Base-by-base conservation (phyloP, 164 flowering plant species). In the Akebia trifoliata region DNA sequence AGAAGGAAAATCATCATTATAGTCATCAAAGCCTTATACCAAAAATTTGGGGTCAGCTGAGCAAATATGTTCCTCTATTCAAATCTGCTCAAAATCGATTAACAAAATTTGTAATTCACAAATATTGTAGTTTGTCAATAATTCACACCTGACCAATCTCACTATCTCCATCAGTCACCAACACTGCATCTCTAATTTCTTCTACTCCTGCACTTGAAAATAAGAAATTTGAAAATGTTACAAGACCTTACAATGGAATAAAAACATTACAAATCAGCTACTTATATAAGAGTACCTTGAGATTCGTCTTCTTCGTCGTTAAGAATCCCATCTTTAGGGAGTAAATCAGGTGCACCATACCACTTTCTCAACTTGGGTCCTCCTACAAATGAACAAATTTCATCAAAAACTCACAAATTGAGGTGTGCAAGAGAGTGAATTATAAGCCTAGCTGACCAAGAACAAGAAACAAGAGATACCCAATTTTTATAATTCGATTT, bases 331-430 rank as follows among this genome's bases (percentile, higher is more conserved):
- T 90, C 93, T 68, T 79, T 81, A 3, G 89, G 74, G 6, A 76
- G 74, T 35, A 76, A 67, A 55, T 93, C 95, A 56, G 95, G 85
- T 34, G 97, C 96, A 10, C 97, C 96, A 62, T 93, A 93, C 99
- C 99, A 93, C 77, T 82, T 90, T 69, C 99, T 80, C 32, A 93
- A 68, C 78, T 93, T 93, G 22, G 97, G 97, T 29, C 99, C 99
- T 10, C 99, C 97, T 93, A 36, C 53, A 73, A 34, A 31, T 24
- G 4, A 22, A 17, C 34, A 1, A 49, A 29, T 45, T 14, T 30
- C 15, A 4, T 26, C 2, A 11, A 26, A 40, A 42, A 42, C 5
- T 31, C n/a, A 20, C 22, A 57, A 50, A 12, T 21, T 60, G 32
- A 30, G n/a, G n/a, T n/a, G n/a, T n/a, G n/a, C n/a, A n/a, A n/a